phyloP scores from a whole-genome alignment of 108 stramenopile genomes.

The Fragilaria radians region DNA sequence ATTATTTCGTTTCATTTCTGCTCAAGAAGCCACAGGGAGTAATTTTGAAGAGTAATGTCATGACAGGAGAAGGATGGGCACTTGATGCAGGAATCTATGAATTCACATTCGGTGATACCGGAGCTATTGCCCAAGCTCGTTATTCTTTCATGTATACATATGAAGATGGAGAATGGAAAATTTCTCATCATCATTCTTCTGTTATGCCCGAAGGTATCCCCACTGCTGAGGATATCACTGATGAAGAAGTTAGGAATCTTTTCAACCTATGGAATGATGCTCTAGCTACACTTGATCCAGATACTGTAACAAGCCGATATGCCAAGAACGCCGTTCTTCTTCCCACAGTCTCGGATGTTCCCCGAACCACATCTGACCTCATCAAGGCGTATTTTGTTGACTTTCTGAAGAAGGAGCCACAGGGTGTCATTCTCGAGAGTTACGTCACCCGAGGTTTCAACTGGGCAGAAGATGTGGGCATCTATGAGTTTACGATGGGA shows the following conservation, averaged over 20 bases:
- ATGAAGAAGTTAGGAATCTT: constrained; percentile 26
- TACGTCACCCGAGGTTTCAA: constrained; percentile 36
- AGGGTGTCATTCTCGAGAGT: constrained; percentile 44
- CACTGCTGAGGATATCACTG: constrained; percentile 20
- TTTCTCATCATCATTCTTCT: no score
- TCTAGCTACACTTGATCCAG: constrained; percentile 40
- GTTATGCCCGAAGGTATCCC: no score
- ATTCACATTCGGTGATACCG: constrained; percentile 18
- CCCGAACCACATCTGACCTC: constrained; percentile 34
- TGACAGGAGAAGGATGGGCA: constrained; percentile 35
- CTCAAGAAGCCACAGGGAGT: constrained; percentile 29
- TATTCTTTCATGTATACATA: no score
- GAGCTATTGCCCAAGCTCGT: no score
- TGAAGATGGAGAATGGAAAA: no score
- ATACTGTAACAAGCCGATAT: constrained; percentile 41
- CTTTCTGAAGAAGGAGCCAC: constrained; percentile 47
- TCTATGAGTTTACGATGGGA: constrained; percentile 50
- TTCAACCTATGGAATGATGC: constrained; percentile 52
- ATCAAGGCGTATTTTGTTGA: constrained; percentile 50
- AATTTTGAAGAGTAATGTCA: constrained; percentile 14
- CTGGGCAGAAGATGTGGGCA: no score
- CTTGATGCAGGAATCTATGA: constrained; percentile 31
- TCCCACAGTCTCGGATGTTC: constrained; percentile 39
- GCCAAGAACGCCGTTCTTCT: constrained; percentile 36
- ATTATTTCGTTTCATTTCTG: constrained; percentile 35